Percentiles rank a stretch among this genome's conserved stretches.
Conservation (phyloP, 139 green algal species). For the Ulvella scutata region DNA sequence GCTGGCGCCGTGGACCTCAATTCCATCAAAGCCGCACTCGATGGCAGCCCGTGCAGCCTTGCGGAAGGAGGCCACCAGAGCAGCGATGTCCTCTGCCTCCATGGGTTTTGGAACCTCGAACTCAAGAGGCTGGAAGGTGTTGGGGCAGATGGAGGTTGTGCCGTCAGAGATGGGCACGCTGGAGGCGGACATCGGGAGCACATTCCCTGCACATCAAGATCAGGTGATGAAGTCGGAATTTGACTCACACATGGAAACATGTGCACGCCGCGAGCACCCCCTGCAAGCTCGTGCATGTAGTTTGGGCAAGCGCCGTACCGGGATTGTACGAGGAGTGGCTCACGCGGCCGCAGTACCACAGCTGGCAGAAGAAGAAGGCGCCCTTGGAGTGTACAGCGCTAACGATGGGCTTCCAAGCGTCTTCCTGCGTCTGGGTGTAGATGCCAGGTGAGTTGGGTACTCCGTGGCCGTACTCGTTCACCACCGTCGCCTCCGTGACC, state of each 20-base stretch:
- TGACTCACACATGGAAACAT: too few species aligned
- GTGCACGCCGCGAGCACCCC: too few species aligned
- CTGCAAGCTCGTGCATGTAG: too few species aligned
- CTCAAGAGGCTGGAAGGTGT: neutral
- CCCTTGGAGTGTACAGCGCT: conserved; percentile 56
- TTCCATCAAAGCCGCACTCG: conserved; percentile 46
- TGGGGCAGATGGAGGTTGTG: conserved; percentile 15
- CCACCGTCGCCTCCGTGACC: conserved; percentile 35
- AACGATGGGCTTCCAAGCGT: conserved; percentile 66
- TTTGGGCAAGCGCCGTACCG: too few species aligned
- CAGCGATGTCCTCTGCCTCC: conserved; percentile 23
- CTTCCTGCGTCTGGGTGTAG: conserved; percentile 56
- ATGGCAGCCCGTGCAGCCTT: conserved; percentile 29
- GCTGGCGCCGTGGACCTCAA: conserved; percentile 63
- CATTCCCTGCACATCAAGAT: too few species aligned
- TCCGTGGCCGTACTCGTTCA: conserved; percentile 12
- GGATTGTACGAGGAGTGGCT: conserved; percentile 15
- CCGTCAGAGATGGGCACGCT: conserved; percentile 18
- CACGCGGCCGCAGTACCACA: conserved; percentile 54
- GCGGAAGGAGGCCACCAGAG: conserved; percentile 23
- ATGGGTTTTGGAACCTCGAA: conserved; percentile 19
- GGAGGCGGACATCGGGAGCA: conserved; percentile 35
- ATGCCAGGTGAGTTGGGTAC: conserved; percentile 53
- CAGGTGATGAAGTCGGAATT: too few species aligned
- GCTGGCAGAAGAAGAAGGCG: conserved; percentile 55